A percentile compares a stretch with the other conserved stretches of the same genome.
phyloP scores from a whole-genome alignment of 2,329 filamentous ascomycete genomes.

The Botrytis tulipae region DNA sequence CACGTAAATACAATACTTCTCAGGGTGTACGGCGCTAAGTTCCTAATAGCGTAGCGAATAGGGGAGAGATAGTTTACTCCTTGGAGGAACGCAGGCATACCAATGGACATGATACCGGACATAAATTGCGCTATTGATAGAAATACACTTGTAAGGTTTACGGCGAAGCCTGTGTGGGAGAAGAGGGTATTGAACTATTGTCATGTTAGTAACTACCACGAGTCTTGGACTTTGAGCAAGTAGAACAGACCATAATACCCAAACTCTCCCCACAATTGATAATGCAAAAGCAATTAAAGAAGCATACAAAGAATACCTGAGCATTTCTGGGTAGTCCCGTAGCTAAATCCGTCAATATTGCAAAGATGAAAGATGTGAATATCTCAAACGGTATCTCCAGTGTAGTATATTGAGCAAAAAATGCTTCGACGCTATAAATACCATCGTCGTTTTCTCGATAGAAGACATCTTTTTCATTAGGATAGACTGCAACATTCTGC shows the following conservation, averaged over 20 bases:
- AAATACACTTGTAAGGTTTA: constrained; percentile 69
- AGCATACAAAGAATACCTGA: constrained; percentile 64
- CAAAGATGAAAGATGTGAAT: constrained; percentile 62
- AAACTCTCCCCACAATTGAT: constrained; percentile 73
- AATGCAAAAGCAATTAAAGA: constrained; percentile 70
- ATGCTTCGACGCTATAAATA: constrained; percentile 69
- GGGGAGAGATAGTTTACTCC: constrained; percentile 71
- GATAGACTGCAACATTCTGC: constrained; percentile 74
- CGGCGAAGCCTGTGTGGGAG: constrained; percentile 70
- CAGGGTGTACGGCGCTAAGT: constrained; percentile 65
- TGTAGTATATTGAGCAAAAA: constrained; percentile 67
- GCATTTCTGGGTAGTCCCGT: constrained; percentile 62
- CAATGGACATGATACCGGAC: constrained; percentile 67
- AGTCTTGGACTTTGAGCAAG: neutral
- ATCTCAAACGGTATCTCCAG: constrained; percentile 73
- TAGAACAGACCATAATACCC: constrained; percentile 57
- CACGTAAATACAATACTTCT: constrained; percentile 63
- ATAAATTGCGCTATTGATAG: constrained; percentile 70
- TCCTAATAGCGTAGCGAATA: constrained; percentile 66
- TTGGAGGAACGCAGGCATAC: constrained; percentile 64
- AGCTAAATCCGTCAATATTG: constrained; percentile 61
- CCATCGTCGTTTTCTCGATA: constrained; percentile 74
- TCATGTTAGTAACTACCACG: constrained; percentile 2
- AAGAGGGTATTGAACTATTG: constrained; percentile 71
- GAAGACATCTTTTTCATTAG: constrained; percentile 70